These are phyloP conservation scores for Dentipellis sp. DNA, from an alignment of 768 basidiomycete genomes.

Conservation along the genomic window DNA sequence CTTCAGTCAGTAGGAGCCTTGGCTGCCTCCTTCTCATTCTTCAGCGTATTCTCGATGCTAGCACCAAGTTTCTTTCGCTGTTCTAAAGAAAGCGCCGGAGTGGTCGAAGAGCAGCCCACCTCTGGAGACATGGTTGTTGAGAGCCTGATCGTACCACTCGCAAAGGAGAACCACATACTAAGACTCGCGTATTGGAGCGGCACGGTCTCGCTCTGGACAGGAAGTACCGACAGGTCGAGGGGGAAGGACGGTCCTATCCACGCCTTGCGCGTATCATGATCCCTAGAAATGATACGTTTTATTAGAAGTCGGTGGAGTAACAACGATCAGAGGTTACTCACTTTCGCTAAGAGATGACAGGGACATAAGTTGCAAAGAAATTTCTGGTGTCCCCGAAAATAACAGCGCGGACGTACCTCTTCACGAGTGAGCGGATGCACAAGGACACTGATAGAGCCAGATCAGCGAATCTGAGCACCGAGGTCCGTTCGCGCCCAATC, in stretches of 20 bases:
- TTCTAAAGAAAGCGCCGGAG: constrained; percentile 42
- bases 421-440: constrained; percentile 70
- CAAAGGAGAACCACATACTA: constrained; percentile 7
- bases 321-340: constrained; percentile 20
- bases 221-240: constrained; percentile 50
- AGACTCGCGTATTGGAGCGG: constrained; percentile 57
- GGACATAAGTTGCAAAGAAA: neutral
- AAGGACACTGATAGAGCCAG: constrained; percentile 40
- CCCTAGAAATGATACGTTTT: constrained; percentile 27
- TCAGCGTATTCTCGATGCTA: constrained; percentile 49
- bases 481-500: neutral
- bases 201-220: constrained; percentile 39
- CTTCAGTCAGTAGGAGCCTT: constrained; percentile 28
- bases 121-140: constrained; percentile 26
- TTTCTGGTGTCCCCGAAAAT: neutral
- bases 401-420: constrained; percentile 33
- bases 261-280: constrained; percentile 59
- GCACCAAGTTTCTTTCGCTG: constrained; percentile 53
- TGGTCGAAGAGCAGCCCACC: constrained; percentile 57
- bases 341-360: constrained; percentile 32
- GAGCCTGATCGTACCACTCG: neutral
- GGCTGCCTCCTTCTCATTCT: constrained; percentile 59
- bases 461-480: neutral
- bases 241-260: constrained; percentile 72
- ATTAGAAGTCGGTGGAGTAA: too few species aligned